A percentile compares a stretch with the other conserved stretches of the same genome.
These are phyloP conservation scores for Akanthomyces dipterigenus DNA, from an alignment of 2,329 filamentous ascomycete species.

Conservation along the genomic window DNA sequence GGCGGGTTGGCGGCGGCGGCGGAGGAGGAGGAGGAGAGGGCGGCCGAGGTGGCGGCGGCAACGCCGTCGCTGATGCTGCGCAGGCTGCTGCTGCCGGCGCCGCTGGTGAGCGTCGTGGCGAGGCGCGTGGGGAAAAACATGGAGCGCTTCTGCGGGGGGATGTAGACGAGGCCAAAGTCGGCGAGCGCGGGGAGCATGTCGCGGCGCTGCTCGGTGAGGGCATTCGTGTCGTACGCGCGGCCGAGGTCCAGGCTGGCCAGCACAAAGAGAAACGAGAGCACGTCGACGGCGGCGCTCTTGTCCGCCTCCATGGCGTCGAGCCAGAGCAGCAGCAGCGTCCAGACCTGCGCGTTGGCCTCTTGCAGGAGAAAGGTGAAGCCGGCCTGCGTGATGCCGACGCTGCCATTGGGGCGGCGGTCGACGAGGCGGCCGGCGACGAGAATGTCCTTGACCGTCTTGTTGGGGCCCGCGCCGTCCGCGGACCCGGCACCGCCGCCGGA, in stretches of 20 bases:
- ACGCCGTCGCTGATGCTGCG: constrained; percentile 64
- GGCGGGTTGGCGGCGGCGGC: constrained; percentile 26
- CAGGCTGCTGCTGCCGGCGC: constrained; percentile 58
- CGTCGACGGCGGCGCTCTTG: constrained; percentile 67
- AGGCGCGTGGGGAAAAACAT: constrained; percentile 87
- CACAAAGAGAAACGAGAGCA: constrained; percentile 93
- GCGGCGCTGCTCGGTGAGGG: constrained; percentile 71
- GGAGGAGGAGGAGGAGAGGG: constrained; percentile 23
- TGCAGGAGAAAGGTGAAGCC: constrained; percentile 94
- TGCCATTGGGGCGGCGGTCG: constrained; percentile 56
- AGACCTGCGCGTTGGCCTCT: constrained; percentile 93
- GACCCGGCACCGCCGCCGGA: constrained; percentile 38
- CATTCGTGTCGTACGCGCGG: constrained; percentile 79
- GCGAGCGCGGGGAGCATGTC: constrained; percentile 87
- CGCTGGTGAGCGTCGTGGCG: constrained; percentile 87
- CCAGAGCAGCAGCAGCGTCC: constrained; percentile 90
- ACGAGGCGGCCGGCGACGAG: constrained; percentile 77
- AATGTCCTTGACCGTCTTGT: constrained; percentile 76
- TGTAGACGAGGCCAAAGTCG: constrained; percentile 89
- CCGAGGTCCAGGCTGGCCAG: constrained; percentile 90
- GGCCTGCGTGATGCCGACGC: constrained; percentile 76
- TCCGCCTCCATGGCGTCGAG: constrained; percentile 68
- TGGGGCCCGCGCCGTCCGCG: constrained; percentile 45
- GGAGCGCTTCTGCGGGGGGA: constrained; percentile 48
- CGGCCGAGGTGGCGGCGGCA: constrained; percentile 52